phyloP scores from a whole-genome alignment of 495 filamentous ascomycete species.

The Aspergillus heteromorphus region DNA sequence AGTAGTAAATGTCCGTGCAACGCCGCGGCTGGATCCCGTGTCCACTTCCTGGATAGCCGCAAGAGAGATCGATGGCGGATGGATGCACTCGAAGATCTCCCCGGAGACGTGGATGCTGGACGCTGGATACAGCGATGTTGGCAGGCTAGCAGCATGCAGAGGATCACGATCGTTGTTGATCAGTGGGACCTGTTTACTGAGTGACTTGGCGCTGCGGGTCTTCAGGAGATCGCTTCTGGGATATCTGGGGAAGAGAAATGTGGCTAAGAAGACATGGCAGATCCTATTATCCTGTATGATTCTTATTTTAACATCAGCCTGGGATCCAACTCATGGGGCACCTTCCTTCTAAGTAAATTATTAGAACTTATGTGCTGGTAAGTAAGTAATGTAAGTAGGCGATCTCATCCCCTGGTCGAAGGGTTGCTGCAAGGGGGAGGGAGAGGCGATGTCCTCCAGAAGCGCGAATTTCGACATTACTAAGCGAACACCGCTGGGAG shows the following conservation, averaged over 20 bases:
- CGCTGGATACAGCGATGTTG: no score
- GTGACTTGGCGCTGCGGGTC: not conserved
- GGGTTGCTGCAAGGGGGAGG: no score
- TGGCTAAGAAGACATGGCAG: not conserved
- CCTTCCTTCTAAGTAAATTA: no score
- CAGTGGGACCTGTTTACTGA: not conserved
- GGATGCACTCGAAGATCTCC: not conserved
- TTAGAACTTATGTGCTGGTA: no score
- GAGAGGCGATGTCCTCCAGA: no score
- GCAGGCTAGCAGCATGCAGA: not conserved
- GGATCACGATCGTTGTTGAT: conserved; percentile 2
- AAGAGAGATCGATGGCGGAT: not conserved
- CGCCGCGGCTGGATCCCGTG: not conserved
- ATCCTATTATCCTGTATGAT: not conserved
- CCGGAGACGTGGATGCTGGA: not conserved
- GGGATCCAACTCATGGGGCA: not conserved
- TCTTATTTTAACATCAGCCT: not conserved
- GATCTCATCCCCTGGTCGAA: no score
- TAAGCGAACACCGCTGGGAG: no score
- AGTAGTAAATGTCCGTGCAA: not conserved
- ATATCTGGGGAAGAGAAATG: not conserved
- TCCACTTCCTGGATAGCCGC: not conserved
- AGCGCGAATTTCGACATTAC: no score
- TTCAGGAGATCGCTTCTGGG: not conserved
- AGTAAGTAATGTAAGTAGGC: no score